Percentiles rank a stretch among this genome's conserved stretches.
These are phyloP conservation scores for Actinomortierella wolfii DNA, from an alignment of 371 early-diverging fungal species.

Conservation along the genomic window DNA sequence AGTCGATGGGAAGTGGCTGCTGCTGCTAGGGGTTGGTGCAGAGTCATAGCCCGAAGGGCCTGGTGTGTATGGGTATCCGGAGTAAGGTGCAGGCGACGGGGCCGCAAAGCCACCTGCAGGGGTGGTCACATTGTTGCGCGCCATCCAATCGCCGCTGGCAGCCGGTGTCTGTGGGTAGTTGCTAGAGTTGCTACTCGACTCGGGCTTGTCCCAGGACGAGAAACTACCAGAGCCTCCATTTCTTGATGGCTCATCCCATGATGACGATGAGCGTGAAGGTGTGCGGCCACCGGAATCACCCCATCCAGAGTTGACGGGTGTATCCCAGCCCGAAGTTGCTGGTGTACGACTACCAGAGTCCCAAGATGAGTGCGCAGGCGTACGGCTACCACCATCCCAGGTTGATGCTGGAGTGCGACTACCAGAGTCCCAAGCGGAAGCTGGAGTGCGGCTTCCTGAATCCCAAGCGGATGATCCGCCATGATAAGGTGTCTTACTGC, in stretches of 20 bases:
- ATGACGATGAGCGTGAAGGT: no score
- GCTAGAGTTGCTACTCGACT: constrained; percentile 22
- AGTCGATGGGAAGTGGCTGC: constrained; percentile 49
- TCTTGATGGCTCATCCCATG: no score
- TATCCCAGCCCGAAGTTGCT: constrained; percentile 4
- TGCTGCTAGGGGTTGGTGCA: constrained; percentile 36
- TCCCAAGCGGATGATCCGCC: constrained; percentile 56
- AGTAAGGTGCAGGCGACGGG: constrained; percentile 42
- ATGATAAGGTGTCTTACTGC: no score
- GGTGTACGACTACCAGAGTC: constrained; percentile 55
- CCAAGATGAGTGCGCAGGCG: constrained; percentile 60
- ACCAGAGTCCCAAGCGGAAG: constrained; percentile 46
- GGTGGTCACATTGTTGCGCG: constrained; percentile 32
- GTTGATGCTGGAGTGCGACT: constrained; percentile 51
- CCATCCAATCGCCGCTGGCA: constrained; percentile 43
- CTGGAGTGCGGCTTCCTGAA: constrained; percentile 50
- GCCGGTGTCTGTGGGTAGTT: constrained; percentile 45
- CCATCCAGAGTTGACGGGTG: no score
- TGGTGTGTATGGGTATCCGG: constrained; percentile 46
- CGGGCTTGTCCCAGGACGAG: constrained; percentile 11
- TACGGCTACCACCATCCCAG: constrained; percentile 63
- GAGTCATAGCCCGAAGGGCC: constrained; percentile 45
- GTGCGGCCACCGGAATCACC: no score
- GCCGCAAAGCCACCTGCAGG: constrained; percentile 39
- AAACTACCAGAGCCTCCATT: no score